Conservation (phyloP, 495 filamentous ascomycete genomes). For the Lasiosphaeriaceae sp. region DNA sequence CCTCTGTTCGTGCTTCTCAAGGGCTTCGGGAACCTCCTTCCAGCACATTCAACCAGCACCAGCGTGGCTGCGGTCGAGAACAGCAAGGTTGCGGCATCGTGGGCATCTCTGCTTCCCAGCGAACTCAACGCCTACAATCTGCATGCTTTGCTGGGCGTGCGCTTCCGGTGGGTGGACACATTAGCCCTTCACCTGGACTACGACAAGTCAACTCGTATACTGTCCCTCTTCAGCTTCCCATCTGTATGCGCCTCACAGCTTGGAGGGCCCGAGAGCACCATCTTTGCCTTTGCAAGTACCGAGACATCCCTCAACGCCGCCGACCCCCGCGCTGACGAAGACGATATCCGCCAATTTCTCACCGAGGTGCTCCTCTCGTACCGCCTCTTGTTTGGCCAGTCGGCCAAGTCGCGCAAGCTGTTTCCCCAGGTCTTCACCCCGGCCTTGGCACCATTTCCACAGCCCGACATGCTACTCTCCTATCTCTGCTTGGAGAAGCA, state of each 20-base stretch:
- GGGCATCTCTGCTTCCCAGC: neutral
- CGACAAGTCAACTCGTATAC: neutral
- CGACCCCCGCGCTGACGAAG: slow-evolving; percentile 1
- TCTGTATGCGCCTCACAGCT: neutral
- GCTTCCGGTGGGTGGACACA: neutral
- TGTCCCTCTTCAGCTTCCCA: slow-evolving; percentile 2
- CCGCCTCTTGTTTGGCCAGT: slow-evolving; percentile 1
- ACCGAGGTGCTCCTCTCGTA: neutral
- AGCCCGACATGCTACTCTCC: neutral
- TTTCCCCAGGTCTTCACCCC: neutral
- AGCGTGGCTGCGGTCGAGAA: neutral
- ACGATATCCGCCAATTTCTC: neutral
- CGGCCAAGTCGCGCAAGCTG: slow-evolving; percentile 1
- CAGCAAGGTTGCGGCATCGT: neutral
- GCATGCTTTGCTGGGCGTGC: neutral
- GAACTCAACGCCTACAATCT: neutral
- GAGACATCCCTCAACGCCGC: neutral
- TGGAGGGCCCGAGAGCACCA: neutral
- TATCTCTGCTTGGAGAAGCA: neutral
- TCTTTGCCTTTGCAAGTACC: slow-evolving; percentile 2
- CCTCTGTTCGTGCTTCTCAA: slow-evolving; percentile 6
- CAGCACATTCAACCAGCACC: neutral
- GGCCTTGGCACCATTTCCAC: neutral
- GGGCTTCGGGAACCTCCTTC: slow-evolving; percentile 7
- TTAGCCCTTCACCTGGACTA: slow-evolving; percentile 6